Evolutionary conservation across 1,284 basidiomycete genomes (phyloP).

Genomic region (Austroboletus rostrupii): DNA sequence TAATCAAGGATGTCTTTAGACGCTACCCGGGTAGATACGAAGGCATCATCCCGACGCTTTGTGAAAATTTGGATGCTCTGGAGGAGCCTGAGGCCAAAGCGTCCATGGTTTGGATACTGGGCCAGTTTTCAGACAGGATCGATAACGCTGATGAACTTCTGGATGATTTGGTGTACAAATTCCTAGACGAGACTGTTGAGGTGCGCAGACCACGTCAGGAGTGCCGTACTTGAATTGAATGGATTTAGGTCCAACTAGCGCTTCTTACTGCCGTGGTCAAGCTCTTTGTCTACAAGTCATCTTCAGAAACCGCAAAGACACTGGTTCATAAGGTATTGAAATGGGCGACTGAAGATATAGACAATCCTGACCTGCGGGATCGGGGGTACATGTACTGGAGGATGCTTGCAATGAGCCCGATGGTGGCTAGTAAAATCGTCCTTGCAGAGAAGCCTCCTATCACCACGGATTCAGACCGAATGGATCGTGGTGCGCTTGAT

Average conservation of each 20-base stretch:
- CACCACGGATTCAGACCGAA: conserved; percentile 95
- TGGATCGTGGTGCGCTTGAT: conserved; percentile 94
- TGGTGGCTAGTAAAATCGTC: conserved; percentile 88
- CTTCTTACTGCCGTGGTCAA: conserved; percentile 95
- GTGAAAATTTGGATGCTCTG: conserved; percentile 86
- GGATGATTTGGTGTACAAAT: conserved; percentile 88
- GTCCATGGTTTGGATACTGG: conserved; percentile 97
- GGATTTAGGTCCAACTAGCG: conserved; percentile 84
- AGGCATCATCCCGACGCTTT: conserved; percentile 89
- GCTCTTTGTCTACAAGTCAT: conserved; percentile 89
- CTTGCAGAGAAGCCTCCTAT: conserved; percentile 92
- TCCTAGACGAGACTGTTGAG: conserved; percentile 92
- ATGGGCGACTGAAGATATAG: conserved; percentile 95
- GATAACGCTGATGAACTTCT: conserved; percentile 95
- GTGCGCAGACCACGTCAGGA: conserved; percentile 37
- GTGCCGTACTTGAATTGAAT: not conserved
- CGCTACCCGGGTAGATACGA: conserved; percentile 97
- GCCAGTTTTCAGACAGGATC: conserved; percentile 94
- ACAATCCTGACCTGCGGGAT: conserved; percentile 96
- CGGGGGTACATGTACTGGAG: conserved; percentile 99
- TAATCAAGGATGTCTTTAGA: conserved; percentile 98
- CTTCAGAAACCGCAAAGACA: conserved; percentile 81
- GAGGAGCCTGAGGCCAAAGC: conserved; percentile 97
- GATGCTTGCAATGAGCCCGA: conserved; percentile 89
- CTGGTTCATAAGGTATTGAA: conserved; percentile 95